Percentiles rank a stretch among this genome's conserved stretches.
Conservation (phyloP, 352 stramenopile species). For the Pythium dissimile region DNA sequence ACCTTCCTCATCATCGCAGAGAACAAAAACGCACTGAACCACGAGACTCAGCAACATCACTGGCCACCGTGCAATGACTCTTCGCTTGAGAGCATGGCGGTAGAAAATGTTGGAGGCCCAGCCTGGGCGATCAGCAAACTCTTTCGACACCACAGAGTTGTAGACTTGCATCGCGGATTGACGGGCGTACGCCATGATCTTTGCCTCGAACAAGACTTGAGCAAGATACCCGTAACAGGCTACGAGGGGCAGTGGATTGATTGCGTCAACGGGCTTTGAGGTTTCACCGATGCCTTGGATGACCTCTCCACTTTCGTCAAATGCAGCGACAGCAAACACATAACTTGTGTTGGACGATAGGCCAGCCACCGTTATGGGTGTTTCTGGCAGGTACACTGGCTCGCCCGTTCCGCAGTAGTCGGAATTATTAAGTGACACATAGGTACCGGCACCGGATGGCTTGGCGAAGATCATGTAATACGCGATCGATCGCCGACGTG, state of each 20-base stretch:
- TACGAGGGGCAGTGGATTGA: constrained; percentile 59
- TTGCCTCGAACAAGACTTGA: constrained; percentile 37
- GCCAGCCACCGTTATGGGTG: constrained; percentile 40
- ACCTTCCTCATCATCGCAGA: constrained; percentile 48
- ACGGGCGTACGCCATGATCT: constrained; percentile 26
- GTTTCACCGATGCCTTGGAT: constrained; percentile 71
- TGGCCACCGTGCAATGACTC: constrained; percentile 43
- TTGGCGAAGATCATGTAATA: constrained; percentile 86
- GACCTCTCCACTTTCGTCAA: constrained; percentile 53
- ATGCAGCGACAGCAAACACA: constrained; percentile 81
- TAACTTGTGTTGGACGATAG: constrained; percentile 73
- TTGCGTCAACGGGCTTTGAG: constrained; percentile 47
- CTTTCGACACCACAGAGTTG: constrained; percentile 37
- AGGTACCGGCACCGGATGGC: constrained; percentile 55
- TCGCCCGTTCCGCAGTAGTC: constrained; percentile 55
- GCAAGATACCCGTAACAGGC: constrained; percentile 77
- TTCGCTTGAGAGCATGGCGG: constrained; percentile 44
- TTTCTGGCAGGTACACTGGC: constrained; percentile 30
- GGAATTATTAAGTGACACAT: constrained; percentile 75
- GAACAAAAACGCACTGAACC: constrained; percentile 47
- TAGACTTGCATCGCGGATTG: constrained; percentile 49
- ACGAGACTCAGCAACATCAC: constrained; percentile 49
- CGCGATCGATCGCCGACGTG: constrained; percentile 30
- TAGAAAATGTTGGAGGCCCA: constrained; percentile 70
- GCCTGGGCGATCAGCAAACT: constrained; percentile 19